These are phyloP conservation scores for Microstegium vimineum DNA, from an alignment of 176 grass and related monocot genomes.

Conservation along the genomic window DNA sequence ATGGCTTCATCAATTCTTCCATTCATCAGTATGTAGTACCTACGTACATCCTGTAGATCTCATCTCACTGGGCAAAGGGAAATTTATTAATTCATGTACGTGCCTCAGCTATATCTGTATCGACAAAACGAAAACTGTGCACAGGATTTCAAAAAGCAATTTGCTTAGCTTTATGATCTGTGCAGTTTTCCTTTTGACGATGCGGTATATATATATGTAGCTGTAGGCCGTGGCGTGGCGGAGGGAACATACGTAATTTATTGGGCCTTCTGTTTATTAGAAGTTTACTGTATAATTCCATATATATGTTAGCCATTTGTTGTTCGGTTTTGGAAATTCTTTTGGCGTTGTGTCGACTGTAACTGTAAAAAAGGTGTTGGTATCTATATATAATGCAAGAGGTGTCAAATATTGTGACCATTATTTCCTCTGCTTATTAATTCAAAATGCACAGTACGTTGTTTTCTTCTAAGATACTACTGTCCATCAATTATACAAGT, in stretches of 20 bases:
- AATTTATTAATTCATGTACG: no score
- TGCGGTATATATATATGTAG: background rate
- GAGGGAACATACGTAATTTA: background rate
- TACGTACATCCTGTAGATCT: slow-evolving; percentile 28
- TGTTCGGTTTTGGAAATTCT: background rate
- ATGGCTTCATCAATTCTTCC: slow-evolving; percentile 9
- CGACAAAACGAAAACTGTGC: background rate
- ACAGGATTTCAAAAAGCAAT: background rate
- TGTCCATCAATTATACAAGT: background rate
- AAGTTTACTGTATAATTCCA: background rate
- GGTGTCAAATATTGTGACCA: slow-evolving; percentile 1
- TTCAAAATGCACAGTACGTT: no score
- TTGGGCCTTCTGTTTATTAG: background rate
- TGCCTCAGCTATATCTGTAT: background rate
- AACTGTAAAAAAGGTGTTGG: slow-evolving; percentile 20
- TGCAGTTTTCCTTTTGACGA: slow-evolving; percentile 21
- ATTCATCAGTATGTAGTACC: background rate
- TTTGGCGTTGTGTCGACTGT: background rate
- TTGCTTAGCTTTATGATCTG: background rate
- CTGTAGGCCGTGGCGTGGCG: background rate
- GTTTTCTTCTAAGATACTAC: no score
- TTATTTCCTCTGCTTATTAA: background rate
- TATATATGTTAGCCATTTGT: background rate
- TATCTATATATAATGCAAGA: background rate
- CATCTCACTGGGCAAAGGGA: background rate